Evolutionary conservation across 2,329 filamentous ascomycete genomes (phyloP).

Genomic region (Xylaria sp.): DNA sequence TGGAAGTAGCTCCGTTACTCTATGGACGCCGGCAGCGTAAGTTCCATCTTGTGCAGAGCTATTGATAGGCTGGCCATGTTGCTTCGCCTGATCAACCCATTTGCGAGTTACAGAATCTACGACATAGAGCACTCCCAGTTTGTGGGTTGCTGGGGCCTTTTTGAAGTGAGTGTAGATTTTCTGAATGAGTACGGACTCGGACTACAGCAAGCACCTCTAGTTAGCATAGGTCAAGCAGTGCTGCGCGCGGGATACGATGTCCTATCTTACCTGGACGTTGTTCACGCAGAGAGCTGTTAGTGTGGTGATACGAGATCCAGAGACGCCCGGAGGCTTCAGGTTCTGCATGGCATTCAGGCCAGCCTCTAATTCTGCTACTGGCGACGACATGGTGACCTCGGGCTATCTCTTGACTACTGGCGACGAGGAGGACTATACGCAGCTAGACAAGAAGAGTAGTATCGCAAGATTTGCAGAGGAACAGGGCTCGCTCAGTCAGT

Average conservation of each 20-base stretch:
- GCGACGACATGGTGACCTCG: conserved; percentile 69
- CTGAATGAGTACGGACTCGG: conserved; percentile 91
- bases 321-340: conserved; percentile 92
- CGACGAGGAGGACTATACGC: conserved; percentile 36
- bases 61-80: conserved; percentile 80
- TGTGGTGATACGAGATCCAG: conserved; percentile 85
- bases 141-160: conserved; percentile 91
- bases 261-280: conserved; percentile 80
- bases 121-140: conserved; percentile 98
- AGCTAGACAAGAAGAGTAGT: conserved; percentile 33
- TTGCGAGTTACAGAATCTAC: conserved; percentile 99
- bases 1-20: conserved; percentile 93
- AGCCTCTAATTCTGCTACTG: conserved; percentile 88
- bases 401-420: conserved; percentile 33
- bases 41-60: conserved; percentile 86
- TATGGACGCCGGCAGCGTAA: conserved; percentile 91
- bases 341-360: conserved; percentile 90
- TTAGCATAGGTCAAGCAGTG: conserved; percentile 34
- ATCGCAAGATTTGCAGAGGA: conserved; percentile 32
- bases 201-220: conserved; percentile 59
- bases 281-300: conserved; percentile 87
- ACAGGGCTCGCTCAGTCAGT: conserved; percentile 27
- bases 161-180: conserved; percentile 98
- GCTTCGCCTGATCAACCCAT: conserved; percentile 95
- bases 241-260: conserved; percentile 16